These are phyloP conservation scores for Starmerella apicola DNA, from an alignment of 805 yeast species.

Conservation along the genomic window DNA sequence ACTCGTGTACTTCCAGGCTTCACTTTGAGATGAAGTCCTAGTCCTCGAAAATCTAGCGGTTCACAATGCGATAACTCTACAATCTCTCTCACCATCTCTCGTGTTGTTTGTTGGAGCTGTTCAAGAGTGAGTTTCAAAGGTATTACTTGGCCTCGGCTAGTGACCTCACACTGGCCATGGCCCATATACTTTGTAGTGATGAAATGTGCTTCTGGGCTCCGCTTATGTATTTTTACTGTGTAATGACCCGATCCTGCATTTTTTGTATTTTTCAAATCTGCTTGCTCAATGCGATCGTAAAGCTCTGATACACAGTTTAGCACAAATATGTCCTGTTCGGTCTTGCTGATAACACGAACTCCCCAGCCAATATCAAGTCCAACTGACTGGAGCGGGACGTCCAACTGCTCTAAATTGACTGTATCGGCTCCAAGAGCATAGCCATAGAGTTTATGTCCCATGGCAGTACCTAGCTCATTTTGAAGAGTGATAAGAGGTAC, in stretches of 20 bases:
- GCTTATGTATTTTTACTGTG: conserved; percentile 50
- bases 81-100: conserved; percentile 40
- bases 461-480: conserved; percentile 50
- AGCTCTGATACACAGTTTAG: conserved; percentile 48
- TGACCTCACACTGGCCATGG: conserved; percentile 63
- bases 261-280: conserved; percentile 32
- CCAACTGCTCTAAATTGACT: conserved; percentile 36
- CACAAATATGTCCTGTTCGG: conserved; percentile 56
- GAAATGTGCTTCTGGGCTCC: conserved; percentile 56
- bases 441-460: conserved; percentile 51
- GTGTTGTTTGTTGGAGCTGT: conserved; percentile 48
- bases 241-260: conserved; percentile 10
- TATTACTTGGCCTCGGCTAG: conserved; percentile 44
- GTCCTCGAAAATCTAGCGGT: conserved; percentile 61
- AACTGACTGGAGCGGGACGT: conserved; percentile 48
- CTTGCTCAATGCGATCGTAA: conserved; percentile 35
- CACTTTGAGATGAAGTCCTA: conserved; percentile 58
- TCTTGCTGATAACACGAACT: conserved; percentile 50
- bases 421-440: conserved; percentile 56
- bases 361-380: conserved; percentile 91
- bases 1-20: conserved; percentile 8
- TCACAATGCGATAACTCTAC: too few species aligned
- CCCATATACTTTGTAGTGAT: conserved; percentile 74
- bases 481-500: conserved; percentile 29
- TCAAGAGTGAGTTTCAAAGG: conserved; percentile 43